Percentiles rank a stretch among this genome's conserved stretches.
Conservation (phyloP, 1,284 basidiomycete species). For the Erythrobasidium hasegawianum region DNA sequence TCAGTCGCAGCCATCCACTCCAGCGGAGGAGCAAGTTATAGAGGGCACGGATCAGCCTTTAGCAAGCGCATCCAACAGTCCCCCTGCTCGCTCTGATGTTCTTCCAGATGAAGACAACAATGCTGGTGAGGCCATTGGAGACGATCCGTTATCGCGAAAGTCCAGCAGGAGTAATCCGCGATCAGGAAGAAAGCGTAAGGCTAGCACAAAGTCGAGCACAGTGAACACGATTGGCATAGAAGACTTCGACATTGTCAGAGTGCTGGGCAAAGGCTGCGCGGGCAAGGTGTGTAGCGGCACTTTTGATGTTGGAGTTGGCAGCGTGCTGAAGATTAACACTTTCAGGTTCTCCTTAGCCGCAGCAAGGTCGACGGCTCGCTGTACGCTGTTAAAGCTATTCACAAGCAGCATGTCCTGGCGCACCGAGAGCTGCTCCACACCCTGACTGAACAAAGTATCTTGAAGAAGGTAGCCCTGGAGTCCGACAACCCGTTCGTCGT, state of each 20-base stretch:
- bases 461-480: constrained; percentile 72
- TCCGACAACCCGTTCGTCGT: constrained; percentile 82
- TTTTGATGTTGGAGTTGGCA: too few species aligned
- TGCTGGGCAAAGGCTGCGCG: constrained; percentile 92
- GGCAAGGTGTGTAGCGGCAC: constrained; percentile 60
- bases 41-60: neutral
- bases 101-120: neutral
- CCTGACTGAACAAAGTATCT: constrained; percentile 85
- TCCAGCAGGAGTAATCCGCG: neutral
- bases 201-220: neutral
- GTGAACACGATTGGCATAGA: constrained; percentile 55
- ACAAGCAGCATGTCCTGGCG: constrained; percentile 85
- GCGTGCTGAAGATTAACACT: constrained; percentile 38
- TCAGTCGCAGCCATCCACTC: neutral
- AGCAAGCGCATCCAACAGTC: neutral
- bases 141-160: neutral
- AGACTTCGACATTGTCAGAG: constrained; percentile 94
- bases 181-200: neutral
- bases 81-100: neutral
- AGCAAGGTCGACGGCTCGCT: constrained; percentile 67
- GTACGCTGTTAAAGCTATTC: constrained; percentile 93
- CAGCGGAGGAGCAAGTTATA: neutral
- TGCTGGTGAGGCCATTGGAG: neutral
- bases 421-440: constrained; percentile 95
- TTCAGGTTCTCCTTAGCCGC: constrained; percentile 70